Evolutionary conservation across 2,329 filamentous ascomycete species (phyloP), one percentile per base, ranked within the genome.

Genomic region (Rhinocladiella similis): DNA sequence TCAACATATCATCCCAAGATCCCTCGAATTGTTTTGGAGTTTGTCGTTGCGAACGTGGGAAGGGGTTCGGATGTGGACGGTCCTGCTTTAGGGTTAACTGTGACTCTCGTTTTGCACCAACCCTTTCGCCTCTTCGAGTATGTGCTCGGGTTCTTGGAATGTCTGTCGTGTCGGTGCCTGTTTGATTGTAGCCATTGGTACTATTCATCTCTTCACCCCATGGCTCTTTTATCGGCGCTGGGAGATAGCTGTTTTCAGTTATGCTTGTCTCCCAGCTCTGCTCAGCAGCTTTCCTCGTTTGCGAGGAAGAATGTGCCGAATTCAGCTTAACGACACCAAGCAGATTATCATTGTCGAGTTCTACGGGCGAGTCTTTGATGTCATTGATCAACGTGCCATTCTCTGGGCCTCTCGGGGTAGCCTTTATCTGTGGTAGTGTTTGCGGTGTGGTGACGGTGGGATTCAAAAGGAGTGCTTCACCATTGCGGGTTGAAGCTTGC

Each of bases 1-100:
- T 22, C 19, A 54, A 22, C 53, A 60, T 57, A n/a, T 60, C 57
- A 47, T 60, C 57, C 53, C 53, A 60, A 9, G 57, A 60, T 29
- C 57, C 57, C 41, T 60, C 47, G 42, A 54, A 60, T 27, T 57
- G 57, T 38, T 45, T 36, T 18, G 57, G 57, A 12, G 47, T 20
- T 25, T 51, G 46, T 49, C 42, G 50, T n/a, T 18, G 16, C 5
- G 53, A 19, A 13, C 47, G 57, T 25, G 42, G 16, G 47, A 46
- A 42, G 29, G 18, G 16, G 39, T 22, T 39, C n/a, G 36, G 16
- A 16, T n/a, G 13, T 46, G 43, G 25, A 35, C 47, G 47, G 1
- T 53, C 47, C 36, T 51, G 33, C 25, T 35, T 53, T 22, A 39
- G 29, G 3, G 25, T 35, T 19, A n/a, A 20, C 36, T 35, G 42